A percentile compares a stretch with the other conserved stretches of the same genome.
phyloP scores from a whole-genome alignment of 2,329 filamentous ascomycete species.

The Aspergillus fumigatiaffinis region DNA sequence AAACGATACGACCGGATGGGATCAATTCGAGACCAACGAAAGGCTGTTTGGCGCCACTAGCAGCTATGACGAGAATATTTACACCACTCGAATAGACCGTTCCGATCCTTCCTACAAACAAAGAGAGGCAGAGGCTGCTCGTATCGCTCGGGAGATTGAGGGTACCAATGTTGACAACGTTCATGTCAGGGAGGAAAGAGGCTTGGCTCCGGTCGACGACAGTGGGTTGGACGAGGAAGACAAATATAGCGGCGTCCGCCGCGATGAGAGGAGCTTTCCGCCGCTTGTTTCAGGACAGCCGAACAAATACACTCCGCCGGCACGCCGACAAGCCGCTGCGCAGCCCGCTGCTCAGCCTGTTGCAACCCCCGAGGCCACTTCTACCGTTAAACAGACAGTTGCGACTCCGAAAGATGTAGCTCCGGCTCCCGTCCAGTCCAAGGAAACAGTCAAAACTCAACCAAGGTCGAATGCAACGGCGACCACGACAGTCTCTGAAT shows the following conservation, averaged over 20 bases:
- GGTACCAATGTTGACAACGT: conserved; percentile 66
- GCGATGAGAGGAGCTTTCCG: conserved; percentile 60
- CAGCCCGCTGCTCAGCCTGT: conserved; percentile 69
- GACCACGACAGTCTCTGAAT: conserved; percentile 20
- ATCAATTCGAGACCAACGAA: conserved; percentile 91
- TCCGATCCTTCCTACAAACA: conserved; percentile 77
- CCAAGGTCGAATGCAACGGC: conserved; percentile 18
- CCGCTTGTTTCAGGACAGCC: conserved; percentile 58
- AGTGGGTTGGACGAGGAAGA: conserved; percentile 82
- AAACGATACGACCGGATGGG: conserved; percentile 61
- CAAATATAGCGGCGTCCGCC: conserved; percentile 91
- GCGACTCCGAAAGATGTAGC: conserved; percentile 51
- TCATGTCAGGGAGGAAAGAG: conserved; percentile 86
- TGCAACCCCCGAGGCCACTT: conserved; percentile 71
- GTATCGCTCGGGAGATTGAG: conserved; percentile 87
- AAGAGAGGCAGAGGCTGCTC: conserved; percentile 72
- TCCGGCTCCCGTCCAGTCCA: conserved; percentile 25
- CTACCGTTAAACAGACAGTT: conserved; percentile 88
- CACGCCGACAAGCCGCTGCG: conserved; percentile 71
- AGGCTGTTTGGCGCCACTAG: conserved; percentile 80
- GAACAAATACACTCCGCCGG: conserved; percentile 87
- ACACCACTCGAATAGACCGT: conserved; percentile 87
- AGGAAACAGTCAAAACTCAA: conserved; percentile 20
- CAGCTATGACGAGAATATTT: conserved; percentile 90
- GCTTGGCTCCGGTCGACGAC: conserved; percentile 61